Conservation (phyloP, 192 early-diverging fungal species). For the Coemansia sp. region DNA sequence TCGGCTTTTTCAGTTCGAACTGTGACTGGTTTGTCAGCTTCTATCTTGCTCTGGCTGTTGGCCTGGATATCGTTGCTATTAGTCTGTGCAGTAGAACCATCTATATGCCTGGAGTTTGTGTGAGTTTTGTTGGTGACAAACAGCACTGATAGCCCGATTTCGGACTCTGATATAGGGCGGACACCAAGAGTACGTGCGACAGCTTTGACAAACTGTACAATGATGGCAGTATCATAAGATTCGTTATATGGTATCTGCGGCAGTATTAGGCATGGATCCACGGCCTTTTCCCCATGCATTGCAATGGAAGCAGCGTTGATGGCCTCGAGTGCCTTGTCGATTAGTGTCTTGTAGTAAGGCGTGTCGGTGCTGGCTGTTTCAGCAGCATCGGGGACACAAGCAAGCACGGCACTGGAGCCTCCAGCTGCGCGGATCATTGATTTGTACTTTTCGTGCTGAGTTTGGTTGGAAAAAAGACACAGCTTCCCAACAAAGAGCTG, state of each 20-base stretch:
- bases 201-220: constrained; percentile 3
- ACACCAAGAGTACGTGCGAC: constrained; percentile 10
- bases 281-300: background rate
- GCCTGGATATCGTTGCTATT: background rate
- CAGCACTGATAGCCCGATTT: constrained; percentile 38
- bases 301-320: background rate
- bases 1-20: background rate
- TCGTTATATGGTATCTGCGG: background rate
- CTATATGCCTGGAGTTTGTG: constrained; percentile 15
- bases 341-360: background rate
- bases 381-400: background rate
- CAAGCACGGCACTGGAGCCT: constrained; percentile 10
- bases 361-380: background rate
- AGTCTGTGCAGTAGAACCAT: background rate
- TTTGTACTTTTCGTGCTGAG: constrained; percentile 19
- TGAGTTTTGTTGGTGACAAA: constrained; percentile 27
- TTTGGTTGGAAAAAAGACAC: constrained; percentile 28
- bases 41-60: background rate
- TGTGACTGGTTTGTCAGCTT: background rate
- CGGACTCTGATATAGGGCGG: constrained; percentile 40
- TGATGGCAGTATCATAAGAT: background rate
- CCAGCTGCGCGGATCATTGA: constrained; percentile 15
- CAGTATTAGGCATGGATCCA: background rate
- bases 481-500: constrained; percentile 17
- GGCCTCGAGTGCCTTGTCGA: background rate